Evolutionary conservation across 306 rosid species (phyloP), one percentile per base, ranked within the genome.

Genomic region (apple (Malus domestica)): DNA sequence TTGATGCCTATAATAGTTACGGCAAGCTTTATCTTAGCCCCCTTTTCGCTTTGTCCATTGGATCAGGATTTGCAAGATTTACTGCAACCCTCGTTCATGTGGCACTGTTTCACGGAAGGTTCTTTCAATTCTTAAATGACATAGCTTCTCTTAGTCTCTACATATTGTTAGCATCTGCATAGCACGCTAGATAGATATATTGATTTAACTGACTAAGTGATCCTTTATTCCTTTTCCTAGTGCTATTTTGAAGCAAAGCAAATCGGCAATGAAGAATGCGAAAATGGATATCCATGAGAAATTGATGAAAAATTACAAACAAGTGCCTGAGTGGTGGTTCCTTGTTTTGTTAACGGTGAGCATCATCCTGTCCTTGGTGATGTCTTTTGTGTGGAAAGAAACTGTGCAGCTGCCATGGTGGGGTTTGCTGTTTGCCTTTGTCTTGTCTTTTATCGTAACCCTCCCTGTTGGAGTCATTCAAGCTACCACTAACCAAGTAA

Each of bases 241-340:
- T 8, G 99, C 86, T 67, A 96, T 96, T 62, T 73, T 66, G 90
- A 92, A 76, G 80, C 98, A 96, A 80, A 96, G 99, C 75, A 86
- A 80, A 78, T 87, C 89, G 14, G 99, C 97, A 46, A 78, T 90
- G 86, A 65, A 81, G 74, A 92, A 84, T 6, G 89, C 18, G 45
- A 92, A 90, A 76, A 14, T 88, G 71, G 99, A 96, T 71, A 86
- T 96, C 20, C 99, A 92, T 83, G 93, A 90, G 10, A 92, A 78
- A 86, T 90, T 96, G 55, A 96, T 96, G 99, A 78, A 84, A 79
- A 88, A 80, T 23, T 96, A 96, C 81, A 96, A 92, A 76, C 89
- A 83, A 83, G 99, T 96, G 80, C 99, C 99, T 55, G 86, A 92
- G 76, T 96, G 98, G 98, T 96, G 99, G 99, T 96, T 90, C 87